Conservation (phyloP, 1,284 basidiomycete species). For the Malassezia arunalokei region DNA sequence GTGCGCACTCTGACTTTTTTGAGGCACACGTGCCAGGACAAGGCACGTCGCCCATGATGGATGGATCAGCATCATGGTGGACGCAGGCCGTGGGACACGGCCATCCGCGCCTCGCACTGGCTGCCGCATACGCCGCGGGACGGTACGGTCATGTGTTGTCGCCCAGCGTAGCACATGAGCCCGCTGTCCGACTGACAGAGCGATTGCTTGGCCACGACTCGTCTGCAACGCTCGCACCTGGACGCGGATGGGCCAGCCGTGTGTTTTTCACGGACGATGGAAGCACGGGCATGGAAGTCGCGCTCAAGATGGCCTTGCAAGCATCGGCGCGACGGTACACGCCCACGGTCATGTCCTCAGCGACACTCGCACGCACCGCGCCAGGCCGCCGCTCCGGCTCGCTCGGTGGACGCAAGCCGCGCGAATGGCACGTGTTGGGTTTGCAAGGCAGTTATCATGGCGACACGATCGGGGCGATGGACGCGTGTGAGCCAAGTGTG, state of each 20-base stretch:
- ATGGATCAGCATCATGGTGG: conserved; percentile 96
- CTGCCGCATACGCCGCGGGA: conserved; percentile 77
- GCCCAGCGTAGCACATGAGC: conserved; percentile 72
- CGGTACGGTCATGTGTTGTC: conserved; percentile 96
- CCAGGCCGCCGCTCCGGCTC: conserved; percentile 22
- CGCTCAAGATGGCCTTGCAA: conserved; percentile 70
- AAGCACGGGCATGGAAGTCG: conserved; percentile 88
- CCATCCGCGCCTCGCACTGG: conserved; percentile 62
- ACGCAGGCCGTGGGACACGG: conserved; percentile 85
- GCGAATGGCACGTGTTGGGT: conserved; percentile 66
- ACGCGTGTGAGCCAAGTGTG: conserved; percentile 73
- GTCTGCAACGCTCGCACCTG: conserved; percentile 53
- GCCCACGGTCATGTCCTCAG: conserved; percentile 20
- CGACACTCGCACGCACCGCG: conserved; percentile 8
- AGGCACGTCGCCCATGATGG: conserved; percentile 58
- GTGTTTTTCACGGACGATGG: conserved; percentile 92
- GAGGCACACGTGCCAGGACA: conserved; percentile 50
- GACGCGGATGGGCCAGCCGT: conserved; percentile 74
- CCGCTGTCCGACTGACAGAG: conserved; percentile 69
- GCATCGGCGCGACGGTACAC: conserved; percentile 26
- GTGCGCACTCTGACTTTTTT: conserved; percentile 66
- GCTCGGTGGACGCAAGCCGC: conserved; percentile 19
- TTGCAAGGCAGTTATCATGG: conserved; percentile 91
- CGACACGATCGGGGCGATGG: conserved; percentile 95
- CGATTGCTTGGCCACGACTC: conserved; percentile 51